Evolutionary conservation across 208 protist genomes (phyloP), one percentile per base, ranked within the genome.

Genomic region (Angomonas ambiguus): DNA sequence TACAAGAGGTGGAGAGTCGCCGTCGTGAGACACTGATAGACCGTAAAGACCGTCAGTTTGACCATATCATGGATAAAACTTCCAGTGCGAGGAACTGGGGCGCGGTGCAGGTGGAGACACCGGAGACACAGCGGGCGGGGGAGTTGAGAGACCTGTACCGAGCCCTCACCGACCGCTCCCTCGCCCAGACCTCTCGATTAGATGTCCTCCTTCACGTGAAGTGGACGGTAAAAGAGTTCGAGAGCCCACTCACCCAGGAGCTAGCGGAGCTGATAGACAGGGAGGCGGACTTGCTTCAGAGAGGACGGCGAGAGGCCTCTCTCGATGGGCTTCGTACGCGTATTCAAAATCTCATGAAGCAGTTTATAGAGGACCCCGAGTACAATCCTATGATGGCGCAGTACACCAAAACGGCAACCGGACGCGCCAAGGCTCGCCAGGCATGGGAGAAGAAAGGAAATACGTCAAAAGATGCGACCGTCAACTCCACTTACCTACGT

Each of bases 141-240:
- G 96, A 98, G 76, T 79, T 99, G 66, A 71, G 73, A 10, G 81
- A 97, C 33, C 69, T 99, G 24, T 98, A 98, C 76, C 64, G 86
- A 20, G 78, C 76, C 10, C 78, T 98, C 11, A 72, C 67, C 24
- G 57, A 87, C 32, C 74, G 69, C 33, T 8, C 42, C n/a, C 56
- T 10, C 22, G 35, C 24, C 16, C 30, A 49, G 33, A 71, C 56
- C 33, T 61, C 95, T 31, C 84, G 97, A 6, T 80, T 98, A 20
- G 97, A 98, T 66, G 81, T 98, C 22, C 83, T 99, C 28, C 72
- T 98, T n/a, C 95, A 98, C 58, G 85, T 99, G 32, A 98, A 98
- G 82, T 98, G 93, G 91, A 98, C 96, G 0, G 96, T 99, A 16
- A 98, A 97, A 64, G 93, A 98, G 80, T 98, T 98, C 74, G 73